Evolutionary conservation across 2,329 filamentous ascomycete genomes (phyloP), one percentile per base, ranked within the genome.

Genomic region (Emergomyces pasteurianus): DNA sequence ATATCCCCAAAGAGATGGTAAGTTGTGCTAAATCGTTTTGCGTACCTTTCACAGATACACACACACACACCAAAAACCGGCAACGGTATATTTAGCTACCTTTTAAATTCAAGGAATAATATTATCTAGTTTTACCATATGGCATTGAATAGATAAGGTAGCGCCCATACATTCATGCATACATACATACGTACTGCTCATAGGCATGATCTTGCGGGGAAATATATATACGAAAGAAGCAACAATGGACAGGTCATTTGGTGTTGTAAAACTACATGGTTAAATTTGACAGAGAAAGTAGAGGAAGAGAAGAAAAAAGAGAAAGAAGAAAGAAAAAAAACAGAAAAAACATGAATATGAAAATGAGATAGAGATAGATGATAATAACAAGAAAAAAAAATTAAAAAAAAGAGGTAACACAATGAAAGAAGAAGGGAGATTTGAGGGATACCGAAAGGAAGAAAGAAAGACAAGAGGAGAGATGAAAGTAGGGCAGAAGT

Each of bases 381-480:
- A 50, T 4, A 6, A 36, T 21, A n/a, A 36, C 21, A 54, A 54
- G 23, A 38, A 21, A 9, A 21, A 36, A 18, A n/a, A 9, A 38
- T 21, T 38, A 16, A 28, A 54, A 23, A 28, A 38, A 14, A 38
- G 2, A 12, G 36, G 2, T 14, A 16, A 38, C 36, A 38, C 34
- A 36, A 36, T 8, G 36, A 38, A 36, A 53, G 38, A 58, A 54
- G 55, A 50, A 58, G 34, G 55, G 42, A 61, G 42, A 50, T 60
- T 58, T 38, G 36, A 52, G 38, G 56, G 55, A 21, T n/a, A 34
- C 38, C 2, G 31, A 49, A 49, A 23, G 38, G 58, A 36, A 58
- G n/a, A 54, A 54, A 59, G 34, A 47, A 53, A 31, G 23, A 49
- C 34, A 31, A 60, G 16, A 12, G 18, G 18, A 60, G 16, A 12